These are phyloP conservation scores for Punica granatum DNA, from an alignment of 345 rosid genomes.

Conservation along the genomic window DNA sequence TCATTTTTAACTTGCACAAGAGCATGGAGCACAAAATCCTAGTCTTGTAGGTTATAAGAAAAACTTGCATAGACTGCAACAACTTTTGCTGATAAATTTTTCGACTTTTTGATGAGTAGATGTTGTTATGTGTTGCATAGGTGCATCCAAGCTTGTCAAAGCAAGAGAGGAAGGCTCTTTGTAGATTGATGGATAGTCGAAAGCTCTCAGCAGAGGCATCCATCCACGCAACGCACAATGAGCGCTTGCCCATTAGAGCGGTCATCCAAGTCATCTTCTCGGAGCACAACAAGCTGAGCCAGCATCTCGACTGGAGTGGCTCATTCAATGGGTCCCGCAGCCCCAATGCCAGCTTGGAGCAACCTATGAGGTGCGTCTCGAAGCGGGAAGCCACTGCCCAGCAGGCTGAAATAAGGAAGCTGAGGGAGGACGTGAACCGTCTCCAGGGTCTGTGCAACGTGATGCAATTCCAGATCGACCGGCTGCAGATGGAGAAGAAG, in stretches of 20 bases:
- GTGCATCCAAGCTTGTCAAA: slow-evolving; percentile 64
- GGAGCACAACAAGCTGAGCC: slow-evolving; percentile 58
- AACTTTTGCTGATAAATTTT: neutral
- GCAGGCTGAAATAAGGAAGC: slow-evolving; percentile 49
- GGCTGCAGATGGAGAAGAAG: slow-evolving; percentile 52
- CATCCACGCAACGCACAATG: slow-evolving; percentile 70
- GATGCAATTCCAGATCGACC: slow-evolving; percentile 60
- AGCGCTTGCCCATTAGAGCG: slow-evolving; percentile 74
- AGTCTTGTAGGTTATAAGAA: too few relatives aligned
- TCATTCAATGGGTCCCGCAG: slow-evolving; percentile 49
- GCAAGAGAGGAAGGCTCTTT: slow-evolving; percentile 64
- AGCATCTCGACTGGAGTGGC: slow-evolving; percentile 58
- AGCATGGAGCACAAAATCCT: too few relatives aligned
- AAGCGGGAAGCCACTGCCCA: slow-evolving; percentile 61
- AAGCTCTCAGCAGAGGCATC: slow-evolving; percentile 80
- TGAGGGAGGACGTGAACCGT: slow-evolving; percentile 60
- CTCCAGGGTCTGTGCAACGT: slow-evolving; percentile 46
- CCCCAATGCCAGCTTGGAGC: slow-evolving; percentile 38
- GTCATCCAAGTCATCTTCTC: slow-evolving; percentile 71
- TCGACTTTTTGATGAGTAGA: neutral
- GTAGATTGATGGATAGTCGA: slow-evolving; percentile 57
- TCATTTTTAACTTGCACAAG: too few relatives aligned
- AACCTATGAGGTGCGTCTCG: slow-evolving; percentile 43
- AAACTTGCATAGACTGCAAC: too few relatives aligned
- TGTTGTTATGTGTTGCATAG: slow-evolving; percentile 18